Base-by-base conservation (phyloP, 768 basidiomycete genomes). In the Gautieria morchelliformis region DNA sequence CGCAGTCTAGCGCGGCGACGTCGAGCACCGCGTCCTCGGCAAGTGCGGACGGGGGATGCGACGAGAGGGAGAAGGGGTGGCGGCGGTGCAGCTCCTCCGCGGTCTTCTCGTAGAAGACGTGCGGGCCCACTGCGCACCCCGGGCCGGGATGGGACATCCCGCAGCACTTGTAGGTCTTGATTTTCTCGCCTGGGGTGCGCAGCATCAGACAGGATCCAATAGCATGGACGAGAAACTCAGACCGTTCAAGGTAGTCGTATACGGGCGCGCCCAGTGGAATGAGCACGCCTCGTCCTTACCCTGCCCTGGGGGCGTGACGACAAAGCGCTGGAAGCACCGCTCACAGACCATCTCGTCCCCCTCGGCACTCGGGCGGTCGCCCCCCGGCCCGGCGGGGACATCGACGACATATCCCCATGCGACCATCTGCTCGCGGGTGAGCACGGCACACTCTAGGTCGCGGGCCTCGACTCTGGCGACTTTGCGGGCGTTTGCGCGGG, bases 1-100 rank as follows among this genome's bases (percentile, higher is more conserved):
- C 96, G 66, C 96, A 98, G 68, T 99, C 96, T 51, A 98, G 74
- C 0, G 91, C 91, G 5, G 85, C 89, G 4, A 97, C 80, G 57
- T 93, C 89, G 46, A 91, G 71, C 1, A 78, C 73, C 2, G 72
- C 68, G 52, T 73, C 72, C 11, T 65, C 65, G 50, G 74, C 66
- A 53, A 27, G 39, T 22, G 40, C 53, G 44, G 44, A 24, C 17
- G 56, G 55, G 2, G 62, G 60, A 4, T 66, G 60, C 8, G 71
- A 66, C 20, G 76, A 71, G 64, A 69, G 46, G 37, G 91, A 81
- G 70, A 93, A 96, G 0, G 85, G 69, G 56, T 90, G 82, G 17
- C 92, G 82, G 5, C 77, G 67, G 68, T 95, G 93, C 6, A 95
- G 75, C 14, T 78, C 76, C 42, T 75, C 74, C 5, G 80, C 70